Base-by-base conservation (phyloP, 2,329 filamentous ascomycete species). In the Penicillium sp. region DNA sequence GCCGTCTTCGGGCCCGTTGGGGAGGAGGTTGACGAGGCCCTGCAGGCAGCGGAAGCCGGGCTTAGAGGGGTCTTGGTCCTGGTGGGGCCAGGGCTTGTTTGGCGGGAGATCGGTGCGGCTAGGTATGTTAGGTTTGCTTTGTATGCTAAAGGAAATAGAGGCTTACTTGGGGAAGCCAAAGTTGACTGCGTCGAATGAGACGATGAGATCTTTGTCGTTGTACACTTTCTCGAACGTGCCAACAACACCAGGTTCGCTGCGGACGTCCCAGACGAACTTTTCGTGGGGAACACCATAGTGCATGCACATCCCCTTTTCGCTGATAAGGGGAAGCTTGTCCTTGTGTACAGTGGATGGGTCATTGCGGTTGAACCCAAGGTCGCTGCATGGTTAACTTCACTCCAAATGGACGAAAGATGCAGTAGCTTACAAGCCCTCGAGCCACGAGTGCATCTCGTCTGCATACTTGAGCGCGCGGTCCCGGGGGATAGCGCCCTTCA, bases 131-230 rank as follows among this genome's bases (percentile, higher is more conserved):
- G 31, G 7, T 1, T 31, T 35, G 31, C 17, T 52, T 31, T 38
- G 9, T 5, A 35, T 44, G 44, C 17, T 9, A 5, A 17, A 31
- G n/a, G 35, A 3, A 17, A 19, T 44, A 23, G 21, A 11, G 0
- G 46, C 55, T 5, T 62, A 70, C 67, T 79, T 80, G 11, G 79
- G 74, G 60, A 83, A 77, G 30, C 75, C 75, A 35, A 80, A 78
- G 70, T 82, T 83, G 64, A 82, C 71, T 7, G 78, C 79, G 62
- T 84, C 82, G 63, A 83, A 84, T 0, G 82, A 83, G 1, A 83
- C 82, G 26, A 84, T 76, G 23, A 84, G 68, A 52, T 84, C 81
- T 52, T 79, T 68, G 1, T 80, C 81, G 17, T 75, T 75, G 60
- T 79, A 83, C 5, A 83, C 75, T 68, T 79, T 79, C 64, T 79